Percentiles rank a stretch among this genome's conserved stretches.
Conservation (phyloP, 768 basidiomycete genomes). For the Termitomyces sp. region DNA sequence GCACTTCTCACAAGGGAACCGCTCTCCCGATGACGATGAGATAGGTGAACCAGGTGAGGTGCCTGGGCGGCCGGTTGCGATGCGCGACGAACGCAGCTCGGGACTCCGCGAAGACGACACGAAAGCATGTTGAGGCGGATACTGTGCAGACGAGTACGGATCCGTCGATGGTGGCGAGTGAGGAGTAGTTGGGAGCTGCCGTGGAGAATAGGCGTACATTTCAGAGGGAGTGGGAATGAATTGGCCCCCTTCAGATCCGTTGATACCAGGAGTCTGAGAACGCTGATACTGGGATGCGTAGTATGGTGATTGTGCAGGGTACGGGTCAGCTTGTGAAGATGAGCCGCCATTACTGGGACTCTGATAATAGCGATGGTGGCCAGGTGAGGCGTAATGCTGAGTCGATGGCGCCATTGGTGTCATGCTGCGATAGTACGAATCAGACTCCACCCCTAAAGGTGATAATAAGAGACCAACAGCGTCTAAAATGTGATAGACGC, state of each 20-base stretch:
- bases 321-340: slow-evolving; percentile 18
- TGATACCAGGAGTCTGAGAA: slow-evolving; percentile 17
- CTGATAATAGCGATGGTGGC: slow-evolving; percentile 23
- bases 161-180: slow-evolving; percentile 24
- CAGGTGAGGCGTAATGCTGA: slow-evolving; percentile 27
- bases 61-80: slow-evolving; percentile 38
- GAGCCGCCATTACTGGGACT: slow-evolving; percentile 18
- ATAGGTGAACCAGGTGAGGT: slow-evolving; percentile 37
- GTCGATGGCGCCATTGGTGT: slow-evolving; percentile 29
- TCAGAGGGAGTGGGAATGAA: slow-evolving; percentile 54
- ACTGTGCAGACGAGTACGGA: slow-evolving; percentile 15
- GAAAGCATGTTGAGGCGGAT: slow-evolving; percentile 25
- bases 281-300: slow-evolving; percentile 20
- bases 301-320: slow-evolving; percentile 20
- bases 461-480: background rate
- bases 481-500: slow-evolving; percentile 2
- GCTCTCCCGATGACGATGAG: slow-evolving; percentile 50
- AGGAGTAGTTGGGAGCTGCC: slow-evolving; percentile 19
- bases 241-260: slow-evolving; percentile 22
- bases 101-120: slow-evolving; percentile 28
- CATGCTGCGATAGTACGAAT: slow-evolving; percentile 35
- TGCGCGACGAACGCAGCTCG: slow-evolving; percentile 32
- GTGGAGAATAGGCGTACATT: slow-evolving; percentile 28
- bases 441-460: slow-evolving; percentile 9
- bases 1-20: slow-evolving; percentile 71